These are phyloP conservation scores for Tolypocladium tropicale DNA, from an alignment of 2,329 filamentous ascomycete species.

Conservation along the genomic window DNA sequence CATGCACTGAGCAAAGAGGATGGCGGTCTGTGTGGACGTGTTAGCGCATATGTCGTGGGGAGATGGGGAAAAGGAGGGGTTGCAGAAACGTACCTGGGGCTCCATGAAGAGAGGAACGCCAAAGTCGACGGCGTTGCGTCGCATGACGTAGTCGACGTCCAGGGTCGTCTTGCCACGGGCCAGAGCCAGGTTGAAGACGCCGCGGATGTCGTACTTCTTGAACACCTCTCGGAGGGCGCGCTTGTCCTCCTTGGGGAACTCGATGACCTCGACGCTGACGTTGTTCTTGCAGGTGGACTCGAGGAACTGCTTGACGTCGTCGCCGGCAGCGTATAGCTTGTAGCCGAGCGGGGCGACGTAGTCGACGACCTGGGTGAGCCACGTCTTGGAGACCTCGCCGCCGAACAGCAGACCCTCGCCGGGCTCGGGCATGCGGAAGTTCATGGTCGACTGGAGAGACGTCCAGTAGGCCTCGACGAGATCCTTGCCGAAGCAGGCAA, in stretches of 20 bases:
- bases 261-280: conserved; percentile 75
- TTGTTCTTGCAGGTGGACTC: conserved; percentile 59
- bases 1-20: conserved; percentile 95
- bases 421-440: conserved; percentile 92
- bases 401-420: conserved; percentile 94
- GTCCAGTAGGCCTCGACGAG: conserved; percentile 97
- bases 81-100: conserved; percentile 61
- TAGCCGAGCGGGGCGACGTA: conserved; percentile 84
- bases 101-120: conserved; percentile 98
- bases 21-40: conserved; percentile 58
- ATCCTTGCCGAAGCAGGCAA: conserved; percentile 96
- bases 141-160: conserved; percentile 97
- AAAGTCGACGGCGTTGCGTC: conserved; percentile 96
- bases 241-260: conserved; percentile 96
- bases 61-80: not conserved
- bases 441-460: conserved; percentile 94
- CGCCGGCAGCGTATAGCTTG: conserved; percentile 82
- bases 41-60: conserved; percentile 16
- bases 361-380: conserved; percentile 71
- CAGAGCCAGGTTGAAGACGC: conserved; percentile 89
- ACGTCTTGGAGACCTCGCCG: conserved; percentile 63
- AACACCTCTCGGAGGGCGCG: conserved; percentile 89
- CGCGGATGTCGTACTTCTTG: conserved; percentile 90
- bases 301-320: conserved; percentile 72
- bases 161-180: conserved; percentile 71